A percentile compares a stretch with the other conserved stretches of the same genome.
These are phyloP conservation scores for Zanthoxylum bungeanum DNA, from an alignment of 345 rosid genomes.

Conservation along the genomic window DNA sequence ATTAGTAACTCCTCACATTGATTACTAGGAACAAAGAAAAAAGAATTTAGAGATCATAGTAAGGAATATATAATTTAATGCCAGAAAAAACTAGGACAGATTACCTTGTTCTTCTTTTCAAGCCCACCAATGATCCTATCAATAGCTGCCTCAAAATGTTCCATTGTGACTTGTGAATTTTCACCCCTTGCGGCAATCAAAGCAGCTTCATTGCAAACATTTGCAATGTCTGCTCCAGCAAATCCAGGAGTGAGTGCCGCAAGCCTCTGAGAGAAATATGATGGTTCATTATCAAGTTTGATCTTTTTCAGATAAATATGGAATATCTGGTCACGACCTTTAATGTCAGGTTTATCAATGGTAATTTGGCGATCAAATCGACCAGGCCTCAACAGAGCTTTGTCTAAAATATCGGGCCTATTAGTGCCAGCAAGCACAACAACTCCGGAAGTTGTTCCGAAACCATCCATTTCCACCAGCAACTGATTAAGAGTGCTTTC, in stretches of 20 bases:
- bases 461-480: conserved; percentile 97
- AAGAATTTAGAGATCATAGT: too few relatives aligned
- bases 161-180: conserved; percentile 53
- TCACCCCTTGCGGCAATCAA: conserved; percentile 82
- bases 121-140: conserved; percentile 98
- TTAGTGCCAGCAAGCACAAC: conserved; percentile 98
- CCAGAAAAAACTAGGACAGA: background rate
- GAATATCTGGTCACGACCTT: conserved; percentile 89
- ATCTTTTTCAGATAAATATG: conserved; percentile 74
- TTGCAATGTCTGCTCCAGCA: conserved; percentile 97
- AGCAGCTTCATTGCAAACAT: conserved; percentile 96
- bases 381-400: conserved; percentile 86
- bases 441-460: conserved; percentile 91
- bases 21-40: background rate
- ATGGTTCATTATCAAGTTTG: conserved; percentile 78
- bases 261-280: conserved; percentile 79
- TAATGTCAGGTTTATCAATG: conserved; percentile 90
- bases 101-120: conserved; percentile 94
- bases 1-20: background rate
- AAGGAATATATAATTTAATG: background rate
- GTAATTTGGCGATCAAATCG: conserved; percentile 88
- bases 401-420: conserved; percentile 94
- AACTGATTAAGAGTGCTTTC: conserved; percentile 93
- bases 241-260: conserved; percentile 97
- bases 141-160: conserved; percentile 88